Evolutionary conservation across 73 alveolate genomes (phyloP).

Genomic region (Symbiodinium natans): DNA sequence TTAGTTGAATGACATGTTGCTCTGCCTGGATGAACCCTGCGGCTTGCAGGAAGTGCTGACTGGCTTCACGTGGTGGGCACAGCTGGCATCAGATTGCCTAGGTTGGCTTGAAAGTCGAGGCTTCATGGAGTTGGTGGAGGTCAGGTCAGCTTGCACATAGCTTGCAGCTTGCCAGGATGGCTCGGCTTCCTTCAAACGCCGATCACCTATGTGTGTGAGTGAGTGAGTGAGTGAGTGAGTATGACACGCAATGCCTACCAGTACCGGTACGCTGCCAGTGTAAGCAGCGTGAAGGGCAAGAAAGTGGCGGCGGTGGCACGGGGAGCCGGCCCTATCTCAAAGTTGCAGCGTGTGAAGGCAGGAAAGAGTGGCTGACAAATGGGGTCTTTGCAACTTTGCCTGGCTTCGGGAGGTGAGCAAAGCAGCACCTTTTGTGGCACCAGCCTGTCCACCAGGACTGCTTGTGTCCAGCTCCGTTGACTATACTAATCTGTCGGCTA

Average conservation of each 20-base stretch:
- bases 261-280: not conserved
- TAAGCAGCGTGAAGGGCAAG: not conserved
- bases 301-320: not conserved
- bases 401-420: not conserved
- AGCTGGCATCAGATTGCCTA: no score
- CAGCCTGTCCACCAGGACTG: slow-evolving; percentile 9
- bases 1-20: not conserved
- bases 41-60: not conserved
- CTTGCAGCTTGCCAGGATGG: not conserved
- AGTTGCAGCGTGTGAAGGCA: not conserved
- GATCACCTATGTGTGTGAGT: not conserved
- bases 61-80: not conserved
- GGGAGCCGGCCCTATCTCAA: slow-evolving; percentile 4
- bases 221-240: not conserved
- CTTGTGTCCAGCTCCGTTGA: no score
- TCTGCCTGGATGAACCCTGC: not conserved
- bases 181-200: not conserved
- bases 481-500: not conserved
- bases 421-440: slow-evolving; percentile 4
- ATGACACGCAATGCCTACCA: not conserved
- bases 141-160: not conserved
- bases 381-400: no score
- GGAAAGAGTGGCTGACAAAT: no score
- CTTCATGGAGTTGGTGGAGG: no score
- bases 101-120: no score